Evolutionary conservation across 768 basidiomycete genomes (phyloP), one percentile per base, ranked within the genome.

Genomic region (Tephrocybe sp.): DNA sequence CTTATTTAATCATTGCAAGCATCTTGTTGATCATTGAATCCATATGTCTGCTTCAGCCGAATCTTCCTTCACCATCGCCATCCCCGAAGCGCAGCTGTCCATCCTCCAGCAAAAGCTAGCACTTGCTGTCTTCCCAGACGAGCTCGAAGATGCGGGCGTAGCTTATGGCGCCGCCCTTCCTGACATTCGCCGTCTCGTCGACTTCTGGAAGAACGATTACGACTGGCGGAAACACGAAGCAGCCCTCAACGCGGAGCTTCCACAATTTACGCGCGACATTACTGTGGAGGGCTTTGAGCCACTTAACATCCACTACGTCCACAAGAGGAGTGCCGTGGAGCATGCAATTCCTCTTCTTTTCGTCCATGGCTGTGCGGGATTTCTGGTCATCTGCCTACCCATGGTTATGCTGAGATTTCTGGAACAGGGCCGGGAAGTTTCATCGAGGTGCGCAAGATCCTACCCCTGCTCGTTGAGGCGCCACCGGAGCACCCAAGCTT

Each of bases 261-360:
- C 81, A 1, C 79, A 81, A 63, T 84, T 78, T 58, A 82, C 74
- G 1, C 61, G 69, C 15, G 74, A 78, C 34, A 72, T 84, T 23
- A 61, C 68, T 1, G 72, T 83, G 1, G 74, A 74, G 10, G 70
- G 67, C 3, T 74, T 74, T 47, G 79, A 73, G 0, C 50, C 60
- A 2, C 49, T 76, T 41, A 66, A 69, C 34, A 73, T 83, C 5
- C 82, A 86, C 53, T 84, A 80, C 45, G 71, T 83, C 11, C 81
- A 84, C 59, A 68, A 78, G 62, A 72, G 66, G 60, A 82, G 81
- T 56, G 30, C 52, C 7, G 54, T 67, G 0, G 52, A 52, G 1
- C 61, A 66, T n/a, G 81, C 82, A 0, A 77, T 84, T 24, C 82
- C 83, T 1, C 60, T 86, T 15, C 64, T 84, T 23, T 84, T 79